Conservation (phyloP, 1,284 basidiomycete species). For the Limonomyces culmigenus region DNA sequence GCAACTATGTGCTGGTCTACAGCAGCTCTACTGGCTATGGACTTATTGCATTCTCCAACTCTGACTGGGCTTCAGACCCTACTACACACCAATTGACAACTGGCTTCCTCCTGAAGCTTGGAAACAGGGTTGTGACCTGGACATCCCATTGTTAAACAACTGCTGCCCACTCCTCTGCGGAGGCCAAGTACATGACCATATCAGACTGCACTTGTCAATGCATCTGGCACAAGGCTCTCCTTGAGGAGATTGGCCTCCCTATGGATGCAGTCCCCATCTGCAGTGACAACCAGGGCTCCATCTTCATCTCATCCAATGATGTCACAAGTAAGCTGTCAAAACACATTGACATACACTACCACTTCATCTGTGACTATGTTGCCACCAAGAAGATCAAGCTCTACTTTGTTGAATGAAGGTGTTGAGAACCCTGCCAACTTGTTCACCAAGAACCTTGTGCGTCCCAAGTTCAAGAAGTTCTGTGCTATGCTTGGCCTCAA, state of each 20-base stretch:
- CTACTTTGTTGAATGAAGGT: constrained; percentile 1
- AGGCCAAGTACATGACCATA: constrained; percentile 13
- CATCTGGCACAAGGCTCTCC: constrained; percentile 7
- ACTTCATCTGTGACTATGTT: constrained; percentile 15
- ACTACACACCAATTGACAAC: constrained; percentile 8
- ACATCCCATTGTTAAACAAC: constrained; percentile 9
- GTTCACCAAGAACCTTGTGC: constrained; percentile 5
- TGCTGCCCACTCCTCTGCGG: constrained; percentile 10
- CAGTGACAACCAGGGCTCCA: constrained; percentile 15
- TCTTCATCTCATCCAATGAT: constrained; percentile 14
- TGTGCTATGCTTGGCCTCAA: constrained; percentile 2
- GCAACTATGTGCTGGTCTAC: not conserved
- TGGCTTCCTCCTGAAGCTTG: constrained; percentile 9
- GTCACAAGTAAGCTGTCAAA: constrained; percentile 11
- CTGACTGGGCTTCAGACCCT: not conserved
- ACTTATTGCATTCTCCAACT: not conserved
- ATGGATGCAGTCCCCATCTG: constrained; percentile 3
- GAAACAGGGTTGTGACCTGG: constrained; percentile 9
- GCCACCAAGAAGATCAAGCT: constrained; percentile 5
- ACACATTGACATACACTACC: constrained; percentile 18
- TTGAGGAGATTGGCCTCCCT: constrained; percentile 5
- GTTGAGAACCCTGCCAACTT: constrained; percentile 4
- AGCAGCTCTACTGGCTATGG: not conserved
- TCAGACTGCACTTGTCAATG: constrained; percentile 8
- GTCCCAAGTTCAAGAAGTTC: constrained; percentile 2